A percentile compares a stretch with the other conserved stretches of the same genome.
These are phyloP conservation scores for Balakata baccata DNA, from an alignment of 345 rosid species.

Conservation along the genomic window DNA sequence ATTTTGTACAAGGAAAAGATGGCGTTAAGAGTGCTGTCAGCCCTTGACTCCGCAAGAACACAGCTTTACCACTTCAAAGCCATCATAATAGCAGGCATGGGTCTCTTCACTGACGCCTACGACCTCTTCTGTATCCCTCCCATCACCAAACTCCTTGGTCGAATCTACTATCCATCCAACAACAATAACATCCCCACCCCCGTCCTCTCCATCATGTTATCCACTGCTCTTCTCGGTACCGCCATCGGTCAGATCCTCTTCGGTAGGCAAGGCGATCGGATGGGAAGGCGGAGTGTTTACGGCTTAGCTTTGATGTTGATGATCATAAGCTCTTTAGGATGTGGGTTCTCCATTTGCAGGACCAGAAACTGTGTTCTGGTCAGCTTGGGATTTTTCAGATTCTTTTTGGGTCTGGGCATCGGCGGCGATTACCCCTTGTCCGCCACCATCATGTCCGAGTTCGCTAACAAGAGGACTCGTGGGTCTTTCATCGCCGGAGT, in stretches of 20 bases:
- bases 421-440: slow-evolving; percentile 82
- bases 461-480: slow-evolving; percentile 67
- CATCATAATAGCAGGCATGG: slow-evolving; percentile 62
- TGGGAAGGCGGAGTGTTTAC: slow-evolving; percentile 58
- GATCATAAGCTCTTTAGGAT: slow-evolving; percentile 54
- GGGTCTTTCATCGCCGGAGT: slow-evolving; percentile 70
- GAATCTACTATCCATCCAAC: slow-evolving; percentile 32
- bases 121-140: slow-evolving; percentile 64
- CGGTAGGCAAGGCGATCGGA: slow-evolving; percentile 58
- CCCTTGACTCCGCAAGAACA: slow-evolving; percentile 48
- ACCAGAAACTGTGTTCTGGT: slow-evolving; percentile 47
- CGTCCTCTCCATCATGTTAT: slow-evolving; percentile 34
- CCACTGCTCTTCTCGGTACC: slow-evolving; percentile 55
- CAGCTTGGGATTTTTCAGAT: slow-evolving; percentile 60
- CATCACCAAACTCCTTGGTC: slow-evolving; percentile 38
- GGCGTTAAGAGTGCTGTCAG: slow-evolving; percentile 44
- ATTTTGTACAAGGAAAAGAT: slow-evolving; percentile 11
- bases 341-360: slow-evolving; percentile 63
- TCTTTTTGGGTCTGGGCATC: slow-evolving; percentile 62
- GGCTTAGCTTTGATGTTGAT: slow-evolving; percentile 54
- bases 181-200: neutral
- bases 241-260: slow-evolving; percentile 58
- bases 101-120: slow-evolving; percentile 60
- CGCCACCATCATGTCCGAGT: slow-evolving; percentile 81
- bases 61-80: slow-evolving; percentile 64